Conservation (phyloP, 768 basidiomycete genomes). For the Lactarius sanguifluus region DNA sequence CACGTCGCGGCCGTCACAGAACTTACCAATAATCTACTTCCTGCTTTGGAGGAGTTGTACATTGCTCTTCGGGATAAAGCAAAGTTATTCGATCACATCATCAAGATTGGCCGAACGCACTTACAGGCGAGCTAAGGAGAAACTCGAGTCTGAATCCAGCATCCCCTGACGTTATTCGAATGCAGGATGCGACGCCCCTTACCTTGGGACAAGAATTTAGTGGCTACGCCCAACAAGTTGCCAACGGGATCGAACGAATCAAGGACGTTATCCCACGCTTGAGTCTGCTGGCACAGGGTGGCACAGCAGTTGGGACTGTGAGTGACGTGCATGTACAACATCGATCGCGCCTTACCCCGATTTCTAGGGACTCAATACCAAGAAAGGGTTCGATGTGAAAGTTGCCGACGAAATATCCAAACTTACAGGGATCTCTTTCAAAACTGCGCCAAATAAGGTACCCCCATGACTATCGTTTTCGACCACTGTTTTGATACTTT, state of each 20-base stretch:
- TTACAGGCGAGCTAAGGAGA: constrained; percentile 55
- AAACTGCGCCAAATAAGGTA: constrained; percentile 98
- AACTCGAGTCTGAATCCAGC: constrained; percentile 5
- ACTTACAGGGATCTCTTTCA: constrained; percentile 86
- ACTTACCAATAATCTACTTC: constrained; percentile 73
- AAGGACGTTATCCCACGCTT: constrained; percentile 81
- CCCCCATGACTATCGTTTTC: constrained; percentile 19
- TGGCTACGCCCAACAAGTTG: constrained; percentile 93
- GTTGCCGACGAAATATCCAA: constrained; percentile 90
- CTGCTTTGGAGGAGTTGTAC: constrained; percentile 80
- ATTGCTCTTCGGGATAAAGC: constrained; percentile 83
- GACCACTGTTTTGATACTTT: constrained; percentile 4
- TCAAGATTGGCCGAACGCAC: constrained; percentile 98
- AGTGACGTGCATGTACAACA: constrained; percentile 34
- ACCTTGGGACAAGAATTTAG: constrained; percentile 99
- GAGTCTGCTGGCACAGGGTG: constrained; percentile 91
- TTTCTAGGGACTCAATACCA: constrained; percentile 89
- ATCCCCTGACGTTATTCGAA: constrained; percentile 18
- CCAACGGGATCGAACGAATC: constrained; percentile 85
- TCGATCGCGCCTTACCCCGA: constrained; percentile 17
- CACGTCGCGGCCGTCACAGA: constrained; percentile 95
- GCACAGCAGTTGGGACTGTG: constrained; percentile 97
- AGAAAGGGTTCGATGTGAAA: constrained; percentile 93
- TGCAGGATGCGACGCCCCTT: constrained; percentile 92
- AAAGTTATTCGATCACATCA: constrained; percentile 82